Evolutionary conservation across 768 basidiomycete species (phyloP).

Genomic region (Gloeophyllum trabeum): DNA sequence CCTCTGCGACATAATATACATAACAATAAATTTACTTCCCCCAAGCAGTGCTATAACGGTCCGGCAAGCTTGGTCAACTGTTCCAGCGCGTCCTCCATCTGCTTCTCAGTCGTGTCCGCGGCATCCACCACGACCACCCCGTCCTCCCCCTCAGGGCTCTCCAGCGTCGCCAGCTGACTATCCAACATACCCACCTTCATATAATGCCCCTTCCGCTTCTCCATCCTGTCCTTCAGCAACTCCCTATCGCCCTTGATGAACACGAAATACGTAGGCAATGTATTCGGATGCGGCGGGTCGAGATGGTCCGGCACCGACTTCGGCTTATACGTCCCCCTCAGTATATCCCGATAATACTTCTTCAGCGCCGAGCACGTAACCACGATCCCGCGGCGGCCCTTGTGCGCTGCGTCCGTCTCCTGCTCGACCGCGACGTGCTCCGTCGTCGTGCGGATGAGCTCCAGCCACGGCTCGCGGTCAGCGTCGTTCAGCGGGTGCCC

Average conservation of each 20-base stretch:
- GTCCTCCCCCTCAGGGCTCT: constrained; percentile 56
- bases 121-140: constrained; percentile 56
- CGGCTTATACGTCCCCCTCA: constrained; percentile 42
- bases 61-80: constrained; percentile 20
- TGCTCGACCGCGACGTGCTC: constrained; percentile 27
- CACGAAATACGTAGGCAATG: constrained; percentile 65
- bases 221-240: constrained; percentile 53
- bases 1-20: no score
- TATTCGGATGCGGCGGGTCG: constrained; percentile 15
- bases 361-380: constrained; percentile 84
- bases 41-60: no score
- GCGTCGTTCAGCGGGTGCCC: constrained; percentile 70
- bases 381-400: constrained; percentile 42
- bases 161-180: constrained; percentile 62
- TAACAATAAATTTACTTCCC: no score
- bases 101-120: constrained; percentile 40
- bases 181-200: constrained; percentile 80
- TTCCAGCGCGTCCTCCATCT: constrained; percentile 35
- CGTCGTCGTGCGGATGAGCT: constrained; percentile 53
- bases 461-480: constrained; percentile 84
- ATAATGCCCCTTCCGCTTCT: constrained; percentile 58
- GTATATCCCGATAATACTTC: constrained; percentile 66
- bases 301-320: constrained; percentile 12
- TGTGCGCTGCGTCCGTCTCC: constrained; percentile 8
- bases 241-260: constrained; percentile 56